phyloP scores from a whole-genome alignment of 2,329 filamentous ascomycete genomes.

The Fusarium penzigii region DNA sequence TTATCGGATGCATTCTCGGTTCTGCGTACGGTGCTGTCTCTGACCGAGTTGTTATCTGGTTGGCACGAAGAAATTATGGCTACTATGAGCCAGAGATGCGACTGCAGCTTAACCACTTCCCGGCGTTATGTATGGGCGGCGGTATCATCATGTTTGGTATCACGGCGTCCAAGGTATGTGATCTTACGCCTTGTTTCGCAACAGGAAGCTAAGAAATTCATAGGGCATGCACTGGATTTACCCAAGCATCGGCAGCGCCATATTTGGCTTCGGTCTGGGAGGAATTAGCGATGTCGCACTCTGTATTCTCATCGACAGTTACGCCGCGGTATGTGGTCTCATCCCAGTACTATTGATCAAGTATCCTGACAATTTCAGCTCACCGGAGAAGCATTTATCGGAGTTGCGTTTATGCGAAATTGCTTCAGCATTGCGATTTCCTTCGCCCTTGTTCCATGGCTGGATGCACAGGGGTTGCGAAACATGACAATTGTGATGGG shows the following conservation, averaged over 20 bases:
- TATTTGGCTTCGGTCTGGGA: slow-evolving; percentile 38
- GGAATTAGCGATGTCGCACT: slow-evolving; percentile 35
- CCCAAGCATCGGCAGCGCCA: slow-evolving; percentile 34
- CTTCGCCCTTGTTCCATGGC: slow-evolving; percentile 14
- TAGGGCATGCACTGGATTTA: slow-evolving; percentile 43
- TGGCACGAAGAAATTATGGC: slow-evolving; percentile 39
- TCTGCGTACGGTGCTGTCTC: slow-evolving; percentile 36
- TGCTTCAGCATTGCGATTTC: slow-evolving; percentile 16
- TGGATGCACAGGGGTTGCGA: slow-evolving; percentile 11
- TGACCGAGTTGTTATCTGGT: slow-evolving; percentile 36
- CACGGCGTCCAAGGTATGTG: slow-evolving; percentile 32
- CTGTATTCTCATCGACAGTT: slow-evolving; percentile 36
- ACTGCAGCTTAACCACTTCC: slow-evolving; percentile 30
- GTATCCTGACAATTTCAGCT: not conserved
- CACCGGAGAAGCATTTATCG: slow-evolving; percentile 14
- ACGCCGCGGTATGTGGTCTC: slow-evolving; percentile 19
- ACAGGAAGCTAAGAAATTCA: not conserved
- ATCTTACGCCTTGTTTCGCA: not conserved
- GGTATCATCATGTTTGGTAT: slow-evolving; percentile 40
- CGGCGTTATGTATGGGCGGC: slow-evolving; percentile 32
- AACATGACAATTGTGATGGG: slow-evolving; percentile 17
- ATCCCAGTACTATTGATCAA: too few species aligned
- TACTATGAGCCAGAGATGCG: slow-evolving; percentile 46
- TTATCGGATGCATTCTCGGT: slow-evolving; percentile 40
- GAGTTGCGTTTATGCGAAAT: slow-evolving; percentile 10